Evolutionary conservation across 2,329 filamentous ascomycete species (phyloP).

Genomic region (Sporothrix inflata): DNA sequence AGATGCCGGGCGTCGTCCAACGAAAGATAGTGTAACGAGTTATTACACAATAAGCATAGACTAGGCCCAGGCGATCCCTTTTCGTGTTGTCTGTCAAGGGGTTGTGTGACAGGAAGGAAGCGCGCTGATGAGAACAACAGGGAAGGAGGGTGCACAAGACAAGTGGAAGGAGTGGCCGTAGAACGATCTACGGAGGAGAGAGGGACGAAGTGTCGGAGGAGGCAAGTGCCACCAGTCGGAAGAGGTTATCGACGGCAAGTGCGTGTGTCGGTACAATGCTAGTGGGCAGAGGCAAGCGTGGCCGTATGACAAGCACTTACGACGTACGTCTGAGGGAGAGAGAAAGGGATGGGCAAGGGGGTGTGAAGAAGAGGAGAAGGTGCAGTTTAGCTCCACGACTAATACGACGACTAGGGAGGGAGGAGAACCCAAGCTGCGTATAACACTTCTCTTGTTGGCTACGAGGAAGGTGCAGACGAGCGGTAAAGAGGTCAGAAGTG

Average conservation of each 20-base stretch:
- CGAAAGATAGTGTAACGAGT: neutral
- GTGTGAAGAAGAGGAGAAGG: slow-evolving; percentile 7
- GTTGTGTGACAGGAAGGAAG: slow-evolving; percentile 11
- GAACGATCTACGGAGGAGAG: slow-evolving; percentile 11
- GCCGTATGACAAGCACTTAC: slow-evolving; percentile 5
- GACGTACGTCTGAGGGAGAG: neutral
- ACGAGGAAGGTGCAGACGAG: slow-evolving; percentile 8
- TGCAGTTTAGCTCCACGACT: slow-evolving; percentile 13
- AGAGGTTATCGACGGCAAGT: slow-evolving; percentile 7
- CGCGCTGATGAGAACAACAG: neutral
- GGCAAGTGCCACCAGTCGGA: slow-evolving; percentile 20
- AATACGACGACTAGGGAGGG: neutral
- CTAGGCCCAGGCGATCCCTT: neutral
- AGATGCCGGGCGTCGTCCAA: slow-evolving; percentile 2
- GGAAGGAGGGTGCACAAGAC: neutral
- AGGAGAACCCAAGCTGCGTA: neutral
- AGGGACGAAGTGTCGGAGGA: neutral
- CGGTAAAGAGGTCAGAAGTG: neutral
- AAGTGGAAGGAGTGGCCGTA: neutral
- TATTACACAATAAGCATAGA: slow-evolving; percentile 20
- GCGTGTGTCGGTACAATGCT: neutral
- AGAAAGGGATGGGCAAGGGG: slow-evolving; percentile 1
- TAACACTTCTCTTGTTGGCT: neutral
- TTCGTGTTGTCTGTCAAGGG: neutral
- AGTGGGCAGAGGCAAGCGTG: neutral